These are phyloP conservation scores for Cyclotella kingstonii DNA, from an alignment of 108 stramenopile species.

Conservation along the genomic window DNA sequence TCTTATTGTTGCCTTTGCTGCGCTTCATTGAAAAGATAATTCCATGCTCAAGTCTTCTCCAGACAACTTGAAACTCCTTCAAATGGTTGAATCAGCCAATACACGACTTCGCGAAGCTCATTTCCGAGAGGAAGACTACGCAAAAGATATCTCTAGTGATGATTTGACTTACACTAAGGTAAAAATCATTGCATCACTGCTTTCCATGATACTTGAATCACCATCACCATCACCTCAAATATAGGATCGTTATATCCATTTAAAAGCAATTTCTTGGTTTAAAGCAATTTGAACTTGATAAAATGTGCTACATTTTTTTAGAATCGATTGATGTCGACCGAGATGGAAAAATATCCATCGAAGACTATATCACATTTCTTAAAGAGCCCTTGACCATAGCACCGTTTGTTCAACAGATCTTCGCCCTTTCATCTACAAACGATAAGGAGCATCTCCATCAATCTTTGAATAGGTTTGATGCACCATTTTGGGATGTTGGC, in stretches of 20 bases:
- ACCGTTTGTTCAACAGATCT: conserved; percentile 33
- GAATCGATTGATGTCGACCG: conserved; percentile 22
- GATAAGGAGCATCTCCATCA: neutral
- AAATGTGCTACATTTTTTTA: conserved; percentile 13
- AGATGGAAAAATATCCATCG: conserved; percentile 27
- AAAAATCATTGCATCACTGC: no score
- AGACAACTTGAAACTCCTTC: conserved; percentile 22
- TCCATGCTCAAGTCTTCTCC: conserved; percentile 27
- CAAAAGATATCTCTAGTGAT: conserved; percentile 35
- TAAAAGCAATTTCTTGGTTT: conserved; percentile 31
- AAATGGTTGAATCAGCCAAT: conserved; percentile 29
- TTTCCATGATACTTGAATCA: no score
- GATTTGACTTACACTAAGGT: conserved; percentile 35
- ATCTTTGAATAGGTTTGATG: conserved; percentile 3
- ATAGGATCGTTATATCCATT: no score
- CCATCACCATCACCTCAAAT: no score
- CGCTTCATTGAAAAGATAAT: neutral
- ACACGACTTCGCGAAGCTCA: conserved; percentile 36
- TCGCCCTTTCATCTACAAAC: conserved; percentile 24
- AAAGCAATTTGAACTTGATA: conserved; percentile 15
- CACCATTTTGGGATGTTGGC: conserved; percentile 29
- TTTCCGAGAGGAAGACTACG: conserved; percentile 29
- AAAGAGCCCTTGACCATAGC: conserved; percentile 25
- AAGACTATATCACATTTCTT: conserved; percentile 34
- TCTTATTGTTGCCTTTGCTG: no score